These are phyloP conservation scores for Medicago arabica DNA, from an alignment of 306 rosid species.

Conservation along the genomic window DNA sequence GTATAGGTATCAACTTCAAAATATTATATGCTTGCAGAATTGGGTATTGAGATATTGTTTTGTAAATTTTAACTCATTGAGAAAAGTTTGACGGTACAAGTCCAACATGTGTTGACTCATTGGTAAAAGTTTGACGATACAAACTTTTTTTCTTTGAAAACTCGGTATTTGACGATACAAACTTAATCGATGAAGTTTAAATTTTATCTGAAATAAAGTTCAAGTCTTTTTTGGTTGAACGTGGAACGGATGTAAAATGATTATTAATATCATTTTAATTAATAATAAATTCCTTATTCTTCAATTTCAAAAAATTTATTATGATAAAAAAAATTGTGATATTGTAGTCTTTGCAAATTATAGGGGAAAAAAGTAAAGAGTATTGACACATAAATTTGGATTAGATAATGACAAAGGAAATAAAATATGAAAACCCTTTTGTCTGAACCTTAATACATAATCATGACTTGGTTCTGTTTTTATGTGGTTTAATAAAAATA, in stretches of 20 bases:
- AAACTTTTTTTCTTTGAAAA: too few species aligned
- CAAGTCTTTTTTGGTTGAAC: too few species aligned
- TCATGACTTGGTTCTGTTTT: conserved; percentile 44
- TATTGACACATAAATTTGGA: conserved; percentile 10
- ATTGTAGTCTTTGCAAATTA: conserved; percentile 10
- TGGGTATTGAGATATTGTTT: neutral
- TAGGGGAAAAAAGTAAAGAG: conserved; percentile 12
- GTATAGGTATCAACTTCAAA: conserved; percentile 33
- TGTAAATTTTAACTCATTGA: too few species aligned
- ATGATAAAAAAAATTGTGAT: conserved; percentile 23
- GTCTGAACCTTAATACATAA: conserved; percentile 50
- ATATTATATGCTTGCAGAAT: conserved; percentile 40
- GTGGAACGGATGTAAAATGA: too few species aligned
- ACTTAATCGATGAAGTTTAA: too few species aligned
- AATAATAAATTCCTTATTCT: too few species aligned
- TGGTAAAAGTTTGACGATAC: too few species aligned
- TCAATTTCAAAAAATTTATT: neutral
- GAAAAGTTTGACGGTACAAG: too few species aligned
- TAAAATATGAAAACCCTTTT: conserved; percentile 36
- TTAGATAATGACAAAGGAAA: conserved; percentile 39
- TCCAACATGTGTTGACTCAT: too few species aligned
- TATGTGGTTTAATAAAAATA: conserved; percentile 41
- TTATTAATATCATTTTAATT: too few species aligned
- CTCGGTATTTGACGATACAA: too few species aligned
- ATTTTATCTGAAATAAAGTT: too few species aligned